Conservation (phyloP, 169 alveolate species). For the Babesia ovis region DNA sequence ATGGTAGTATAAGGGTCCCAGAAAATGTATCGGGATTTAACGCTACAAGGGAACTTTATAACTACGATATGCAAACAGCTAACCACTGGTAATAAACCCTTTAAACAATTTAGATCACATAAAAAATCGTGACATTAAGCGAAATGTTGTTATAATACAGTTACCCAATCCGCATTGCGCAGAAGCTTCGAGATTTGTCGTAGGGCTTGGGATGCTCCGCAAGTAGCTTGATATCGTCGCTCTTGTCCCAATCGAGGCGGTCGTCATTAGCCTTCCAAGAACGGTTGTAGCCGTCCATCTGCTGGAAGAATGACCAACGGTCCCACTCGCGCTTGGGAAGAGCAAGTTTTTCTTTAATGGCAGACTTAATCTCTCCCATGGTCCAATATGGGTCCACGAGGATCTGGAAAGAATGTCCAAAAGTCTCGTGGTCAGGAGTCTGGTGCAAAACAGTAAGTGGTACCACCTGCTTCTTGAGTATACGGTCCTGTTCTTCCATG, state of each 20-base stretch:
- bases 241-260: conserved; percentile 64
- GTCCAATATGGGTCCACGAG: conserved; percentile 59
- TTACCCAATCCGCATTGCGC: conserved; percentile 61
- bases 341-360: conserved; percentile 46
- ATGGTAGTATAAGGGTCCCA: conserved; percentile 2
- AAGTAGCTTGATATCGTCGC: conserved; percentile 38
- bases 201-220: conserved; percentile 71
- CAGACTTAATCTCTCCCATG: conserved; percentile 53
- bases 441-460: conserved; percentile 63
- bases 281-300: conserved; percentile 43
- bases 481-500: conserved; percentile 63
- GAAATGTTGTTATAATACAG: not conserved
- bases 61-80: conserved; percentile 21
- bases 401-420: conserved; percentile 66
- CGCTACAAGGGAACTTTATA: conserved; percentile 43
- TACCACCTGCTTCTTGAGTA: conserved; percentile 6
- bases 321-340: conserved; percentile 68
- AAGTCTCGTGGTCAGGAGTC: conserved; percentile 66
- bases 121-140: not conserved
- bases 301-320: conserved; percentile 69
- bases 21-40: conserved; percentile 17
- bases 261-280: conserved; percentile 72
- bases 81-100: conserved; percentile 3
- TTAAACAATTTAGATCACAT: not conserved
- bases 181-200: conserved; percentile 35